A percentile compares a stretch with the other conserved stretches of the same genome.
These are phyloP conservation scores for Globisporangium barbulae DNA, from an alignment of 352 stramenopile species.

Conservation along the genomic window DNA sequence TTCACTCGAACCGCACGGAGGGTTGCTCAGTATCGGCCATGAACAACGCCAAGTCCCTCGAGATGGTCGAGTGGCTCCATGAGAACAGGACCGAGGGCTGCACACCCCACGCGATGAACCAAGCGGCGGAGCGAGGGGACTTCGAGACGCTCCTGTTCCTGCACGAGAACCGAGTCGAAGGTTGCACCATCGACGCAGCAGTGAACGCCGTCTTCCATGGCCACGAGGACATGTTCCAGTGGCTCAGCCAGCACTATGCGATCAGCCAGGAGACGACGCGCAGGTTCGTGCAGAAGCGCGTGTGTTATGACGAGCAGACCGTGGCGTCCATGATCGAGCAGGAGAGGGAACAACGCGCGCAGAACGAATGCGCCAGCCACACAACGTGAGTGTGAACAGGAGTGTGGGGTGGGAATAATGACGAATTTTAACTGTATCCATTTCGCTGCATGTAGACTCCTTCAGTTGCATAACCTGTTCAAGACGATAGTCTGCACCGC, in stretches of 20 bases:
- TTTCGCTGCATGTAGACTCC: no score
- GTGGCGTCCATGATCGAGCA: neutral
- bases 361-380: neutral
- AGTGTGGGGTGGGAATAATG: no score
- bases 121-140: neutral
- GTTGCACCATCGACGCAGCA: neutral
- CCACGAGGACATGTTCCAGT: neutral
- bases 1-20: constrained; percentile 14
- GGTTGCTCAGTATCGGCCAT: constrained; percentile 8
- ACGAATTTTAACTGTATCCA: no score
- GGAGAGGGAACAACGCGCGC: neutral
- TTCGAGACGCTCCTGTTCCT: neutral
- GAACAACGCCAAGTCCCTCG: neutral
- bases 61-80: constrained; percentile 1
- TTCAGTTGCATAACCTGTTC: no score
- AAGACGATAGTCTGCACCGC: no score
- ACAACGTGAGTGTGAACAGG: no score
- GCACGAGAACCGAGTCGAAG: neutral
- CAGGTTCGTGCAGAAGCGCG: neutral
- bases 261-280: neutral
- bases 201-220: neutral
- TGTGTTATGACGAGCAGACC: neutral
- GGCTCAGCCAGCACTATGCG: neutral
- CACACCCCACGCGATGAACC: neutral
- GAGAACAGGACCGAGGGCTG: neutral